Conservation (phyloP, 1,284 basidiomycete genomes). For the Thecaphora frezii region DNA sequence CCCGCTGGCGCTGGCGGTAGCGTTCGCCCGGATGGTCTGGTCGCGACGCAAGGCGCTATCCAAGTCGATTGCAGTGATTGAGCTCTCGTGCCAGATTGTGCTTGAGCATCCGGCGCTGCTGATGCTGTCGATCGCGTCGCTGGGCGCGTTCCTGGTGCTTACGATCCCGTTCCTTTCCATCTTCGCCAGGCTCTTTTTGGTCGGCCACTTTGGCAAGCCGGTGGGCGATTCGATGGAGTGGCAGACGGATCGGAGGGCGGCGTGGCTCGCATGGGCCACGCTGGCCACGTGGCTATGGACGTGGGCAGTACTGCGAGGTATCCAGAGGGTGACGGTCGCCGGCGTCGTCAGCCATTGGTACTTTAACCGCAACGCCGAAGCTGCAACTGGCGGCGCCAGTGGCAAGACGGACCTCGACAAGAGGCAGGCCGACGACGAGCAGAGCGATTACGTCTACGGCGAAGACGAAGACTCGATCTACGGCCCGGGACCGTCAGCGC, state of each 20-base stretch:
- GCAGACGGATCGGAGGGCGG: conserved; percentile 76
- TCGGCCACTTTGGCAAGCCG: conserved; percentile 51
- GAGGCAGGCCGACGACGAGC: conserved; percentile 22
- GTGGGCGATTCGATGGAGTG: conserved; percentile 64
- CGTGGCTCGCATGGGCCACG: conserved; percentile 74
- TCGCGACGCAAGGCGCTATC: conserved; percentile 67
- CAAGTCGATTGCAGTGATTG: conserved; percentile 73
- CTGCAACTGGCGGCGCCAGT: conserved; percentile 1
- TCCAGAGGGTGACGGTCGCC: conserved; percentile 75
- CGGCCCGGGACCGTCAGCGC: conserved; percentile 17
- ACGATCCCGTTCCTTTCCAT: conserved; percentile 80
- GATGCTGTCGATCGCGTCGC: conserved; percentile 74
- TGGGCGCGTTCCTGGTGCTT: conserved; percentile 71
- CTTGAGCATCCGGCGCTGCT: conserved; percentile 78
- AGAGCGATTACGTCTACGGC: conserved; percentile 9
- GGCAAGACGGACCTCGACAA: conserved; percentile 14
- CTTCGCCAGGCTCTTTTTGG: conserved; percentile 71
- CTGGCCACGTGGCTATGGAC: conserved; percentile 82
- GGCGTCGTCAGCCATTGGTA: conserved; percentile 90
- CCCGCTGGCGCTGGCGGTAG: conserved; percentile 70
- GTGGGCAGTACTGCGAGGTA: conserved; percentile 81
- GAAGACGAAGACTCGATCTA: conserved; percentile 34
- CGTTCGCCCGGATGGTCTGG: conserved; percentile 73
- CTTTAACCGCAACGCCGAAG: conserved; percentile 64
- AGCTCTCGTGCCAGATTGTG: conserved; percentile 76